Base-by-base conservation (phyloP, 1,284 basidiomycete genomes). In the Fomitopsis palustris region DNA sequence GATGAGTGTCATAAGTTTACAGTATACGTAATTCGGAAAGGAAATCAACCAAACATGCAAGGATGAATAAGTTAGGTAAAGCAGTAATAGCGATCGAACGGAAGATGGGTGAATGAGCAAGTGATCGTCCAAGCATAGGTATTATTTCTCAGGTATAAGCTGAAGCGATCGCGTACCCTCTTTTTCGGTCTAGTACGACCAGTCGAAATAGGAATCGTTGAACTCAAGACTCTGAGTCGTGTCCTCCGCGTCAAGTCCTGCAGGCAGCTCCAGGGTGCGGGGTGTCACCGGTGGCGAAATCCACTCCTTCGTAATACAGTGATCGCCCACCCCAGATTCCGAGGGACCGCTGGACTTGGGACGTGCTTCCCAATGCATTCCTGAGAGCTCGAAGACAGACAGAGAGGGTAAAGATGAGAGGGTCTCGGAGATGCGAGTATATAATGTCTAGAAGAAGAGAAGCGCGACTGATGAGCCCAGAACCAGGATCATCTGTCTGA, bases 301-400 rank as follows among this genome's bases (percentile, higher is more conserved):
- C 71, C 71, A 72, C 60, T 71, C 71, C 61, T 69, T 70, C 64
- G 65, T 64, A 17, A 58, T 45, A n/a, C 59, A 52, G 10, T 37
- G 31, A 52, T 33, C 42, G 5, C 58, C 54, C 16, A 57, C 59
- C 27, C 54, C 39, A 16, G 64, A 35, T 4, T 65, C 61, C 19
- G 62, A 51, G 25, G 65, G 42, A 41, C 43, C 27, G 35, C 45
- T 27, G 10, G 62, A 33, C 57, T 68, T 70, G 2, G 62, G 62
- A 31, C 72, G 69, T 27, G 67, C 68, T 49, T 68, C 78, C 87
- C 88, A 91, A 62, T 87, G 86, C 73, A 90, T 83, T 37, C 89
- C 88, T 47, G 80, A 86, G 37, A 90, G 79, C 68, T 90, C 88
- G 67, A 90, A 89, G 43, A 80, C 80, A 60, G 78, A 73, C 29